Conservation (phyloP, 768 basidiomycete species). For the Lyophyllum semitale region DNA sequence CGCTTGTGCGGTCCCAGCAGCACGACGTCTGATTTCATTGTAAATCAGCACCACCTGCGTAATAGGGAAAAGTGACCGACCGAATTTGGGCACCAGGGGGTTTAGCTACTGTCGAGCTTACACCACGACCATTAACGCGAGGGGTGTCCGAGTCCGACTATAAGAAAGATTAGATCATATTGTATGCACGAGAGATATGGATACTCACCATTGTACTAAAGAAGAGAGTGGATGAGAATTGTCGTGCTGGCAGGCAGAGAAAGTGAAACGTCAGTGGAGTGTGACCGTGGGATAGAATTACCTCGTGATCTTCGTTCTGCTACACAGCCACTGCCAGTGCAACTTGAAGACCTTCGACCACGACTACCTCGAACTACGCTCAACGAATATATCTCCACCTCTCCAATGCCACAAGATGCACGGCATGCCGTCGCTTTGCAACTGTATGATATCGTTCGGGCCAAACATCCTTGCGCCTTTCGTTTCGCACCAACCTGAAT, state of each 20-base stretch:
- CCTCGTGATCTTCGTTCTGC: background rate
- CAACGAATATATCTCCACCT: background rate
- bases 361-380: background rate
- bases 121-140: slow-evolving; percentile 42
- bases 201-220: slow-evolving; percentile 37
- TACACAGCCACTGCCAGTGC: background rate
- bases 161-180: background rate
- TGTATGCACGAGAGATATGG: background rate
- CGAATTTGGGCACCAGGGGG: slow-evolving; percentile 83
- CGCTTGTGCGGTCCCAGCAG: slow-evolving; percentile 57
- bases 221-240: slow-evolving; percentile 16
- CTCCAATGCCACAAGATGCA: background rate
- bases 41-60: background rate
- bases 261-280: slow-evolving; percentile 25
- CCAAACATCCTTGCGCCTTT: no score
- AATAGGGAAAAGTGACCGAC: slow-evolving; percentile 41
- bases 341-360: no score
- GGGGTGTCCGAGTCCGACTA: slow-evolving; percentile 84
- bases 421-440: no score
- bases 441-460: no score
- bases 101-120: slow-evolving; percentile 57
- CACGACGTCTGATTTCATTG: slow-evolving; percentile 59
- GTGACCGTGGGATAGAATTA: slow-evolving; percentile 19
- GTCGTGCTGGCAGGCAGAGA: slow-evolving; percentile 24
- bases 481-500: no score